Percentiles rank a stretch among this genome's conserved stretches.
Conservation (phyloP, 305 asterid species). For the Striga hermonthica region DNA sequence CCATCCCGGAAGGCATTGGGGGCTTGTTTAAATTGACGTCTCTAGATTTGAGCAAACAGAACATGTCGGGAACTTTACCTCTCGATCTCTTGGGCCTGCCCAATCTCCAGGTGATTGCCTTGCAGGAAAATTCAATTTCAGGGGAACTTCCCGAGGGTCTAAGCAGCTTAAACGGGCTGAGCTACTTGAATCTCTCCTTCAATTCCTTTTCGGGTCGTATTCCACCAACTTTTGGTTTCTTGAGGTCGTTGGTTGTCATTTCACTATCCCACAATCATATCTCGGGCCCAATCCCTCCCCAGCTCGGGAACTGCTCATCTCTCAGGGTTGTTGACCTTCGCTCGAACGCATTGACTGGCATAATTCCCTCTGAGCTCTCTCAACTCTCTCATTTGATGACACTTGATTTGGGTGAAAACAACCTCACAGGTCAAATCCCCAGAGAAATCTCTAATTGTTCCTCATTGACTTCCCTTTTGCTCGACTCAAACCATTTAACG, state of each 20-base stretch:
- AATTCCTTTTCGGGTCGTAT: constrained; percentile 59
- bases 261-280: constrained; percentile 59
- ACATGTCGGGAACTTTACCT: constrained; percentile 61
- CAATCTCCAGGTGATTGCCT: constrained; percentile 59
- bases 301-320: constrained; percentile 55
- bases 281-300: constrained; percentile 57
- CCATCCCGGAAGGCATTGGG: constrained; percentile 57
- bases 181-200: constrained; percentile 58
- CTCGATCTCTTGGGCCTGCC: constrained; percentile 63
- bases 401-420: constrained; percentile 64
- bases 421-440: constrained; percentile 59
- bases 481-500: constrained; percentile 45
- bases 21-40: constrained; percentile 46
- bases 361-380: constrained; percentile 49
- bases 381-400: constrained; percentile 44
- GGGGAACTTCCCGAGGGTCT: constrained; percentile 69
- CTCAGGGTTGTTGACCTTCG: constrained; percentile 52
- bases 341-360: constrained; percentile 49
- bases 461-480: constrained; percentile 40
- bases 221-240: constrained; percentile 62
- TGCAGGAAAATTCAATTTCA: constrained; percentile 56
- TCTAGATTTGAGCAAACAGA: constrained; percentile 66
- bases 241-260: constrained; percentile 56
- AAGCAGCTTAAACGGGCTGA: constrained; percentile 54
- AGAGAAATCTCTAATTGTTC: constrained; percentile 52